These are phyloP conservation scores for Colletotrichum cereale DNA, from an alignment of 2,329 filamentous ascomycete genomes.

Conservation along the genomic window DNA sequence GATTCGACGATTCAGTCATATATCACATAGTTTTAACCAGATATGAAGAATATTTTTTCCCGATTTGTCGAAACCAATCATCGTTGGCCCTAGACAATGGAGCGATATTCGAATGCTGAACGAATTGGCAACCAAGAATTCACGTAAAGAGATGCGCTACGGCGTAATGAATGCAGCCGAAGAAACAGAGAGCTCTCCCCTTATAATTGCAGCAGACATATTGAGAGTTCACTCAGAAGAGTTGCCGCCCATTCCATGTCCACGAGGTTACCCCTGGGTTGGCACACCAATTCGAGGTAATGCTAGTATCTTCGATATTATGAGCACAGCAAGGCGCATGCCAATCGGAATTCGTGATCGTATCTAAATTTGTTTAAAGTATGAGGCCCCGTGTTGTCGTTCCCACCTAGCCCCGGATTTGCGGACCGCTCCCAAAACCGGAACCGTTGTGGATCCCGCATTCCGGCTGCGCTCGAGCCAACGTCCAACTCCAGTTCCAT, in stretches of 20 bases:
- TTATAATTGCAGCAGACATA: background rate
- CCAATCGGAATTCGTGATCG: conserved; percentile 1
- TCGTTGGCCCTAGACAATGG: background rate
- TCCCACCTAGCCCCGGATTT: conserved; percentile 36
- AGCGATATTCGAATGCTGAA: background rate
- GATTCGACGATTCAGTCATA: background rate
- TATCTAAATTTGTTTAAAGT: conserved; percentile 26
- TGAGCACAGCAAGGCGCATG: background rate
- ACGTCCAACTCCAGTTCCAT: conserved; percentile 33
- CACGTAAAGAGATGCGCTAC: too few relatives aligned
- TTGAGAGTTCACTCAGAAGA: background rate
- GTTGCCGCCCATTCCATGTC: background rate
- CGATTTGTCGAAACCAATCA: too few relatives aligned
- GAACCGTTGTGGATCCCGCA: conserved; percentile 34
- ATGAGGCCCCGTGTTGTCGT: conserved; percentile 23
- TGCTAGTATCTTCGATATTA: too few relatives aligned
- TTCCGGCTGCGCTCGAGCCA: conserved; percentile 39
- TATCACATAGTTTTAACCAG: background rate
- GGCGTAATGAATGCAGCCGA: background rate
- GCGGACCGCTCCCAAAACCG: conserved; percentile 27
- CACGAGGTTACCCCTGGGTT: background rate
- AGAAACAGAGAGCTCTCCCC: too few relatives aligned
- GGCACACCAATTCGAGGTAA: background rate
- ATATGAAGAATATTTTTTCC: background rate
- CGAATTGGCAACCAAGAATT: too few relatives aligned